Base-by-base conservation (phyloP, 495 filamentous ascomycete species). In the Aspergillus diversus region DNA sequence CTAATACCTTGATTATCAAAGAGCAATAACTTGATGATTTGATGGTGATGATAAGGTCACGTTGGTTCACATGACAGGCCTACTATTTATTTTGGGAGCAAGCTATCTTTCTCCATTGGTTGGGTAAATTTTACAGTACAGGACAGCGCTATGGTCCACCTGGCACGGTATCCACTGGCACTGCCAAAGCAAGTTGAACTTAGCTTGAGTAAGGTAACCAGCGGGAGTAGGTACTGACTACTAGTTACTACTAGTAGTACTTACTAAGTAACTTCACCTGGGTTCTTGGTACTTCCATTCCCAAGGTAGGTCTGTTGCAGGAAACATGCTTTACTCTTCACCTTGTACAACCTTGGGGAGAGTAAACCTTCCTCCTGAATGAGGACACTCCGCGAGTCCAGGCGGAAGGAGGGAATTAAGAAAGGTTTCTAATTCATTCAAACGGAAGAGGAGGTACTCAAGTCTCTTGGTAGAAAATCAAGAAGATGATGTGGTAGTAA, bases 21-120 rank as follows among this genome's bases (percentile, higher is more conserved):
- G 2, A 27, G 21, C 21, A 27, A 27, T 27, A 27, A 27, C 21
- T 27, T 27, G 21, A 27, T 27, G 21, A 27, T 2, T 27, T 27
- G 47, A 50, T 17, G 47, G 27, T 17, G 16, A 50, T 50, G 47
- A 33, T 48, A 32, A 50, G 47, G 21, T 17, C 37, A 39, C 37
- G 37, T 39, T 39, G n/a, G 39, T 11, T 43, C 39, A 43, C 39
- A 43, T 43, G 39, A 43, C 8, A 15, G 21, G 21, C 21, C 21
- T 27, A 27, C 21, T 43, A 43, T 43, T 21, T 16, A 27, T 17
- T 34, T 13, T 17, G 16, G 57, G 17, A 59, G 49, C 43, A 59
- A 35, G 46, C 42, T 27, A 21, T 43, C 39, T 27, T 33, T 46
- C 50, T 51, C 17, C 39, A 57, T 50, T 50, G 47, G 47, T 5